Evolutionary conservation across 768 basidiomycete species (phyloP), one percentile per base, ranked within the genome.

Genomic region (Mycena sanguinolenta): DNA sequence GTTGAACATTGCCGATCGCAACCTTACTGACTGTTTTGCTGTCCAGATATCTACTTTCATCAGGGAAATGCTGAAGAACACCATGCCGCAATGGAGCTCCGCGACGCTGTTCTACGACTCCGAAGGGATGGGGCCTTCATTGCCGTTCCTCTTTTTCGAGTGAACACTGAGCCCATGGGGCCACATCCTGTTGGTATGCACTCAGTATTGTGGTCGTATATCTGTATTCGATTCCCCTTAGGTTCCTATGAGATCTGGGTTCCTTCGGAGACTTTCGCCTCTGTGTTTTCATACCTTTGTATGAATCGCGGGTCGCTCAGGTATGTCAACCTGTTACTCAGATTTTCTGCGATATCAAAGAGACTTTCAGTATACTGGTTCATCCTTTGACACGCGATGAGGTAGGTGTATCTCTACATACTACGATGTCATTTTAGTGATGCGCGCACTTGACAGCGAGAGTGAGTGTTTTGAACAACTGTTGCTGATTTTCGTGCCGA

Each of bases 171-270:
- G 1, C 92, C 92, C 2, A 87, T 90, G 3, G 92, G 93, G 0
- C 92, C 93, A 21, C 93, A 95, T 80, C 93, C 93, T 4, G 87
- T 89, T 58, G 93, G 93, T 90, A 71, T 74, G 90, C 77, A 4
- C 21, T 16, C 9, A 12, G 8, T n/a, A 13, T 28, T 5, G 6
- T 34, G 32, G 39, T 28, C 34, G 14, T 28, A 25, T 21, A 58
- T 3, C 34, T 21, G 14, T 23, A 5, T n/a, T n/a, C 36, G 25
- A 59, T 36, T 14, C 39, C 42, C 5, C 7, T 30, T 25, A 93
- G 93, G 93, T 7, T 94, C 92, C 0, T 94, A 93, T 74, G 93
- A 94, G 74, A 90, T 94, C n/a, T 95, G 93, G 93, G 89, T 86
- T 28, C 93, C 93, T 2, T 84, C 88, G 0, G 90, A 93, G 73